phyloP scores from a whole-genome alignment of 202 grass and related monocot species.

The Dendrocalamus latiflorus region DNA sequence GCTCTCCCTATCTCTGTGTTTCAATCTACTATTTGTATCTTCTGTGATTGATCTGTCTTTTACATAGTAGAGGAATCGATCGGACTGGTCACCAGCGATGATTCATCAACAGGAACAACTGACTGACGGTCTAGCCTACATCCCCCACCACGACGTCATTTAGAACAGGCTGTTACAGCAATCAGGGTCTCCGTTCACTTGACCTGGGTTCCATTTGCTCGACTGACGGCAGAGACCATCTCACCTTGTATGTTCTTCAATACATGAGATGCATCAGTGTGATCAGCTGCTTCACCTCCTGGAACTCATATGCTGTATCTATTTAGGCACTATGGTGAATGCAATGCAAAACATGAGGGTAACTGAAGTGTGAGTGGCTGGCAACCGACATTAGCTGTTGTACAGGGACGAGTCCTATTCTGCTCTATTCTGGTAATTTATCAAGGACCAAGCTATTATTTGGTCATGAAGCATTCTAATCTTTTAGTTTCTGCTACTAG shows the following conservation, averaged over 20 bases:
- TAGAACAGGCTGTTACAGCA: no score
- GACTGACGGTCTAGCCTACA: neutral
- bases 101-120: no score
- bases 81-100: no score
- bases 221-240: neutral
- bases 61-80: no score
- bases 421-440: neutral
- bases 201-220: neutral
- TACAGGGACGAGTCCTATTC: neutral
- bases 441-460: neutral
- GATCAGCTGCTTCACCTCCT: conserved; percentile 2
- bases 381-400: neutral
- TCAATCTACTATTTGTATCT: no score
- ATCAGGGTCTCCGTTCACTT: no score
- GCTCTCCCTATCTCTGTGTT: no score
- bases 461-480: neutral
- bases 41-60: no score
- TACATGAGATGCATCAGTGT: neutral
- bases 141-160: no score
- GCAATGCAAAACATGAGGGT: neutral
- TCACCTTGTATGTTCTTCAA: neutral
- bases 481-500: neutral
- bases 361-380: neutral
- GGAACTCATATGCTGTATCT: neutral
- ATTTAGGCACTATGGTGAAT: neutral